A percentile compares a stretch with the other conserved stretches of the same genome.
Evolutionary conservation across 371 early-diverging fungal genomes (phyloP).

Genomic region (Mortierella sp.): DNA sequence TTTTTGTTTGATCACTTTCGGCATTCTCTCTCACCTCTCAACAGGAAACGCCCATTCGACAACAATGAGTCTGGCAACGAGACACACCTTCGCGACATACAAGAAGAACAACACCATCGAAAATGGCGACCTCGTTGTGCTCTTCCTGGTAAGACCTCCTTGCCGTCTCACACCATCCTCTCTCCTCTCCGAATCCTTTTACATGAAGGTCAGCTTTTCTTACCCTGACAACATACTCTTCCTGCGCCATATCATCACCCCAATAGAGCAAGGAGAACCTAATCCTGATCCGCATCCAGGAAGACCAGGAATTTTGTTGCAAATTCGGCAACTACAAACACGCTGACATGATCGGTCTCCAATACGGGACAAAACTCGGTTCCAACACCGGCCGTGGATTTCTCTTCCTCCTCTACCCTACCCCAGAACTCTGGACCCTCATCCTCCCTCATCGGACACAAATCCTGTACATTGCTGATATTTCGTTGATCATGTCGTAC

Average conservation of each 20-base stretch:
- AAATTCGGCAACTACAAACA: constrained; percentile 83
- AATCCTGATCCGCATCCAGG: constrained; percentile 66
- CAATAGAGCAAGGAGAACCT: constrained; percentile 59
- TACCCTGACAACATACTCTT: neutral
- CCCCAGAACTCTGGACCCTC: constrained; percentile 96
- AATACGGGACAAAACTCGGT: constrained; percentile 84
- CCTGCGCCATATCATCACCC: too few species aligned
- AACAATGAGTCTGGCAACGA: neutral
- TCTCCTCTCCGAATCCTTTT: neutral
- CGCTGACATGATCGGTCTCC: constrained; percentile 85
- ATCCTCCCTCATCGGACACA: constrained; percentile 95
- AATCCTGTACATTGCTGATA: constrained; percentile 94
- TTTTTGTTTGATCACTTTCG: neutral
- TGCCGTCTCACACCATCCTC: neutral
- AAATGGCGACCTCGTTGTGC: constrained; percentile 70
- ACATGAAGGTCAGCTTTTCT: neutral
- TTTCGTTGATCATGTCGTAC: constrained; percentile 83
- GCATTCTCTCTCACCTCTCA: neutral
- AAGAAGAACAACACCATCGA: constrained; percentile 60
- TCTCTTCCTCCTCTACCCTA: constrained; percentile 89
- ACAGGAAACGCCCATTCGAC: neutral
- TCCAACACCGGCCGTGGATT: constrained; percentile 84
- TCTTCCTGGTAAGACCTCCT: constrained; percentile 62
- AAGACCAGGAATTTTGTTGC: constrained; percentile 73
- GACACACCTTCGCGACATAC: constrained; percentile 27